These are phyloP conservation scores for Aphanomyces invadans DNA, from an alignment of 352 stramenopile species.

Conservation along the genomic window DNA sequence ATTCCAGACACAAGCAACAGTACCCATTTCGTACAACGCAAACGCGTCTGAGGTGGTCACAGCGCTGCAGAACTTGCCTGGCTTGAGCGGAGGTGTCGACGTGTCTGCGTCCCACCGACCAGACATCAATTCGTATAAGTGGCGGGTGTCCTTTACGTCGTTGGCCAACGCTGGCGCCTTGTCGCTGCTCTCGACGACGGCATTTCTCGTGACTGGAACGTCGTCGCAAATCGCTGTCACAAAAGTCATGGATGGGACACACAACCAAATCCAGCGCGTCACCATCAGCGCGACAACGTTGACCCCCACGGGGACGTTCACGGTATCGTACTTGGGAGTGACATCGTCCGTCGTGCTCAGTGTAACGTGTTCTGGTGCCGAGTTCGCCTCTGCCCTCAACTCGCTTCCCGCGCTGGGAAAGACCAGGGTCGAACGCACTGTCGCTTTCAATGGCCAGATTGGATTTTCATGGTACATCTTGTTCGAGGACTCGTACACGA, in stretches of 20 bases:
- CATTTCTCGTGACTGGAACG: slow-evolving; percentile 25
- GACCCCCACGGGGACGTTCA: slow-evolving; percentile 16
- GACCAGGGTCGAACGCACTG: background rate
- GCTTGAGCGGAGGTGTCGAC: slow-evolving; percentile 25
- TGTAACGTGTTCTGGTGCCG: background rate
- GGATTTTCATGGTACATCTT: slow-evolving; percentile 21
- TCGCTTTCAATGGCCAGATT: slow-evolving; percentile 5
- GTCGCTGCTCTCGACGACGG: slow-evolving; percentile 29
- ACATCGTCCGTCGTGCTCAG: background rate
- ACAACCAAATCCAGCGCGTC: slow-evolving; percentile 32
- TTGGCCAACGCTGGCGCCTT: slow-evolving; percentile 47
- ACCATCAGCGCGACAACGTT: slow-evolving; percentile 17
- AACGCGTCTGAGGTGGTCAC: slow-evolving; percentile 27
- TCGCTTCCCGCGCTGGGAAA: background rate
- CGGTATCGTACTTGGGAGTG: background rate
- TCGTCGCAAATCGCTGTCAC: slow-evolving; percentile 23
- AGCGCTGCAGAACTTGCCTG: slow-evolving; percentile 27
- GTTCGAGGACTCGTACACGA: background rate
- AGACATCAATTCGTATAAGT: slow-evolving; percentile 24
- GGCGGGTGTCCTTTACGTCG: slow-evolving; percentile 50
- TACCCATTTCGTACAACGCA: slow-evolving; percentile 29
- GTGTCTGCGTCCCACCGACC: slow-evolving; percentile 21
- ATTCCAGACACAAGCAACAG: slow-evolving; percentile 32
- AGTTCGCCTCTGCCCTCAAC: background rate
- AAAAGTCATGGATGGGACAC: slow-evolving; percentile 29